Conservation (phyloP, 2,329 filamentous ascomycete species). For the Penicillium sp. region DNA sequence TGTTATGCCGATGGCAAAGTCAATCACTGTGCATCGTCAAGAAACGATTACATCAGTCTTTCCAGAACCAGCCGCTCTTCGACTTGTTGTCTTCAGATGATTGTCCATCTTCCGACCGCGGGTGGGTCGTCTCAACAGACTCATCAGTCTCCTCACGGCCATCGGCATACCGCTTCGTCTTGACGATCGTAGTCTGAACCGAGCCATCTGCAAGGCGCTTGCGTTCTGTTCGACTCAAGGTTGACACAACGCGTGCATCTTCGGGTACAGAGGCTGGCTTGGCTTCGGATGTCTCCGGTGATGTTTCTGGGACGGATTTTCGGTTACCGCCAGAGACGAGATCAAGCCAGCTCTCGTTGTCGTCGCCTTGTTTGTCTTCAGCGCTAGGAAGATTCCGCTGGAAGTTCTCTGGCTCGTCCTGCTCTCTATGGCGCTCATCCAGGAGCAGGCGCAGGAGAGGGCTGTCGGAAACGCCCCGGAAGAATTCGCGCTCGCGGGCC, state of each 20-base stretch:
- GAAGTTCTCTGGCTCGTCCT: constrained; percentile 21
- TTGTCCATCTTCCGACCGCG: constrained; percentile 16
- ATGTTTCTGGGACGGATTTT: constrained; percentile 23
- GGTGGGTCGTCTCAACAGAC: constrained; percentile 46
- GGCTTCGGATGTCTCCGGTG: background rate
- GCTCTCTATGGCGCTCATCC: constrained; percentile 29
- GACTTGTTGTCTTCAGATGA: constrained; percentile 5
- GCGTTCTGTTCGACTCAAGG: constrained; percentile 57
- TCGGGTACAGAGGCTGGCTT: background rate
- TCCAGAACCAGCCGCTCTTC: constrained; percentile 41
- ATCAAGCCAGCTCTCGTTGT: constrained; percentile 29
- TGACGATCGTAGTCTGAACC: constrained; percentile 55
- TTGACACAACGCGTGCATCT: constrained; percentile 49
- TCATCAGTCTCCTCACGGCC: constrained; percentile 60
- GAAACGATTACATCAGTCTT: constrained; percentile 20
- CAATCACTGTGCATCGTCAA: background rate
- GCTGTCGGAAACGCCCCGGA: constrained; percentile 28
- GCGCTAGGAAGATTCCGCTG: constrained; percentile 2
- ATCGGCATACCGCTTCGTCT: constrained; percentile 60
- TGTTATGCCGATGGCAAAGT: background rate
- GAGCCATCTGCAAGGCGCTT: constrained; percentile 57
- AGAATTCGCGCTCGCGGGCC: constrained; percentile 33
- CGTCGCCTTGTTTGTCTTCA: constrained; percentile 12
- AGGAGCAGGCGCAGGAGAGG: constrained; percentile 36
- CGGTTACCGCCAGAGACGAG: constrained; percentile 26